phyloP scores from a whole-genome alignment of 2,329 filamentous ascomycete genomes.

The Ceratocystis ficicola region DNA sequence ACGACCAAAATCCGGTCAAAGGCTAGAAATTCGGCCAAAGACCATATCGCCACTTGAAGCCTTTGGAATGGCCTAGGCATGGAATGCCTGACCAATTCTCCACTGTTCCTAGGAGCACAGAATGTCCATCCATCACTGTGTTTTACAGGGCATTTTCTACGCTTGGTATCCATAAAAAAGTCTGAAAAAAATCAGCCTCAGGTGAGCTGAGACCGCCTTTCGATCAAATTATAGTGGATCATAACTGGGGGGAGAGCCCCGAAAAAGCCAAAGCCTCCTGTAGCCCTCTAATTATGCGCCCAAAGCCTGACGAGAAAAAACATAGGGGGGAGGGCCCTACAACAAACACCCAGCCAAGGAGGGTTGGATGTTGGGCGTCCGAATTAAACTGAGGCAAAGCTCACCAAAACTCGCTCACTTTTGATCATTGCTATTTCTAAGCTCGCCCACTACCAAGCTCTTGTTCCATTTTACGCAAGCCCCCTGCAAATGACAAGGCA shows the following conservation, averaged over 20 bases:
- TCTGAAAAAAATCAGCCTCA: slow-evolving; percentile 1
- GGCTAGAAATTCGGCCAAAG: no score
- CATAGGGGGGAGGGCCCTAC: neutral
- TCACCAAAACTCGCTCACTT: neutral
- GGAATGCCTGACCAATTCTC: neutral
- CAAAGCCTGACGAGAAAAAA: neutral
- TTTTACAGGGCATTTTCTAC: neutral
- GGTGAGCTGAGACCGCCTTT: neutral
- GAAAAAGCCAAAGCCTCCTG: neutral
- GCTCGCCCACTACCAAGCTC: neutral
- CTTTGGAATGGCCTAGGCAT: neutral
- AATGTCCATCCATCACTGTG: neutral
- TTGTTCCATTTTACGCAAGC: neutral
- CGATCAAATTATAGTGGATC: neutral
- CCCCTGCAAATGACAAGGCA: neutral
- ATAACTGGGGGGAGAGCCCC: neutral
- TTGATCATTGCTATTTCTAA: no score
- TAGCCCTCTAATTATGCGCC: neutral
- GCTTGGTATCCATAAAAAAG: neutral
- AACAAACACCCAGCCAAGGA: neutral
- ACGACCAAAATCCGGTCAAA: no score
- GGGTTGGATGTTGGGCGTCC: neutral
- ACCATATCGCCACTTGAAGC: no score
- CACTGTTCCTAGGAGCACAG: neutral
- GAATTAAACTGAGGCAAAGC: neutral